A percentile compares a stretch with the other conserved stretches of the same genome.
phyloP scores from a whole-genome alignment of 2,329 filamentous ascomycete genomes.

The Fusarium odoratissimum region DNA sequence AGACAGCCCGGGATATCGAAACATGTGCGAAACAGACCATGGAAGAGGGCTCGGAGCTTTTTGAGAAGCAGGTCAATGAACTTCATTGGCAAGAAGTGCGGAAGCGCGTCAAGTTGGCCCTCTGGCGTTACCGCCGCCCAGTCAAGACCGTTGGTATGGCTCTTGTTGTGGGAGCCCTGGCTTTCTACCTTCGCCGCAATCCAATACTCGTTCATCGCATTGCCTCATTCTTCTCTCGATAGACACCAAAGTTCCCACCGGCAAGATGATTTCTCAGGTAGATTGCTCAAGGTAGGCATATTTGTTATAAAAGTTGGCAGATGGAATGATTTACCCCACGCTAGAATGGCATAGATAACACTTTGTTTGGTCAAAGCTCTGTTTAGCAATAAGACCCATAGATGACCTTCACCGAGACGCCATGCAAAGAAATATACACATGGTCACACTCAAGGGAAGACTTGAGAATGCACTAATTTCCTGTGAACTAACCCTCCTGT shows the following conservation, averaged over 20 bases:
- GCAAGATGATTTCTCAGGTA: not conserved
- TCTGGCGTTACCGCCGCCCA: slow-evolving; percentile 75
- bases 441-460: slow-evolving; percentile 27
- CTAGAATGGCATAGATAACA: slow-evolving; percentile 12
- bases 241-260: slow-evolving; percentile 2
- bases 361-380: slow-evolving; percentile 19
- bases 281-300: not conserved
- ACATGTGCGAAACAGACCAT: slow-evolving; percentile 66
- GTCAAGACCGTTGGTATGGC: slow-evolving; percentile 71
- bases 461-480: slow-evolving; percentile 12
- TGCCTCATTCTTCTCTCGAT: slow-evolving; percentile 42
- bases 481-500: not conserved
- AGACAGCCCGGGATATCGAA: slow-evolving; percentile 74
- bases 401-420: slow-evolving; percentile 39
- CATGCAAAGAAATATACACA: slow-evolving; percentile 35
- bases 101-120: slow-evolving; percentile 46
- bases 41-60: slow-evolving; percentile 73
- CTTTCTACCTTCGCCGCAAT: slow-evolving; percentile 72
- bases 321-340: not conserved
- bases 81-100: slow-evolving; percentile 72
- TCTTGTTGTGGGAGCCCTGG: slow-evolving; percentile 73
- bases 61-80: slow-evolving; percentile 77
- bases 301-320: slow-evolving; percentile 17
- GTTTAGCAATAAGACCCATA: slow-evolving; percentile 24
- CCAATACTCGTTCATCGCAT: slow-evolving; percentile 47